Evolutionary conservation across 2,329 filamentous ascomycete species (phyloP), one percentile per base, ranked within the genome.

Genomic region (Ceratocystis variospora): DNA sequence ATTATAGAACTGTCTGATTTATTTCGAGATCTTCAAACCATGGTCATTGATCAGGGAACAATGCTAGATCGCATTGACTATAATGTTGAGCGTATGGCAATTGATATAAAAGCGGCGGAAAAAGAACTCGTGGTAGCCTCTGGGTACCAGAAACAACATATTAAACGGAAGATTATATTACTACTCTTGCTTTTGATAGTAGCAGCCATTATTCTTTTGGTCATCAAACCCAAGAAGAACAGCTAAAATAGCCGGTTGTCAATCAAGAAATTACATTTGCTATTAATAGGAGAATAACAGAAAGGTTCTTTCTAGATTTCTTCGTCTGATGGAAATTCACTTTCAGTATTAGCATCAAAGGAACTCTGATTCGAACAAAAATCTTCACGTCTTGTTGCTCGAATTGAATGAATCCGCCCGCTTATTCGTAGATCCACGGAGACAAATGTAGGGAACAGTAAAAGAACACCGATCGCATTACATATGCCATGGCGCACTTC

Each of bases 1-100:
- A 97, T 99, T 75, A 97, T 99, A 72, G 93, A 97, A 74, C 80
- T 99, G 6, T 90, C 93, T 3, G 94, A 96, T 74, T 90, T 99
- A 63, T 99, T 99, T 79, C 90, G 95, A 69, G 94, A 99, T 72
- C 79, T 99, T 37, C 94, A 99, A 76, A 87, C 82, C 61, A 97
- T 99, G 92, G 90, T 95, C 71, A 92, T 96, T 70, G 89, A 94
- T 73, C 89, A 94, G 75, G 90, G 90, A 64, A 94, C 90, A 15
- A 89, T 95, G 83, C 81, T 96, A 25, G 92, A 96, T 75, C 87
- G 94, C 72, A 95, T 96, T 72, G 96, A 99, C 76, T 99, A 96
- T 78, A 99, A 99, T 72, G 91, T 99, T 64, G 94, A 99, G 77
- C 83, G 87, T 68, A 96, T 97, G 89, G 85, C 86, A n/a, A 87